Base-by-base conservation (phyloP, 2,329 filamentous ascomycete species). In the Ophiostoma sp. region DNA sequence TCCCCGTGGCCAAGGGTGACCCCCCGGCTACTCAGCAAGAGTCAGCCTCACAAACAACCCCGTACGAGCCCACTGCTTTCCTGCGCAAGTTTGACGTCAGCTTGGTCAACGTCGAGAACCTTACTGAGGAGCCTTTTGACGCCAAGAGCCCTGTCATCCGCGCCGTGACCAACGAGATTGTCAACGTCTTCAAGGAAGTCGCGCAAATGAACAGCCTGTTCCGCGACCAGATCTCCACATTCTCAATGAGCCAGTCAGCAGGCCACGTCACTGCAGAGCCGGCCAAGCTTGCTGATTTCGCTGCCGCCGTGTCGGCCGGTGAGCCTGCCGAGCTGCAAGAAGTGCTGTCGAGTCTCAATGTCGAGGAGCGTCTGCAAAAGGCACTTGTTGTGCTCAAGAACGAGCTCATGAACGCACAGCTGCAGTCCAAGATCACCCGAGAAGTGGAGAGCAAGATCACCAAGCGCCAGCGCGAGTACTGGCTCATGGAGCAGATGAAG, bases 401-500 rank as follows among this genome's bases (percentile, higher is more conserved):
- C 80, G 95, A 99, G 81, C 87, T 97, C 69, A 97, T 98, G 91
- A 99, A 98, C 75, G 95, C 95, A 0, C 92, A 98, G 78, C 83
- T 99, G 39, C 94, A 97, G 79, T 94, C 92, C 71, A 99, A 98
- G 83, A 98, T 99, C 71, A 93, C 91, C 71, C 97, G 97, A 81
- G 95, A 99, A 77, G 96, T 99, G 23, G 95, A 98, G 79, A 93
- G 88, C 77, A 97, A 97, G 81, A 98, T 99, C 69, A 94, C 94
- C 76, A 98, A 99, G 81, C 90, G 94, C 39, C 95, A 99, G 79
- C 89, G 95, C 68, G 95, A 99, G 78, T 99, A 98, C 81, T 98
- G 93, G 92, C 83, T 99, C 66, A 96, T 97, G 93, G 95, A 99
- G 80, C 96, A 99, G 79, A 97, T 99, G 94, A 98, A 98, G 83